A percentile compares a stretch with the other conserved stretches of the same genome.
phyloP scores from a whole-genome alignment of 2,329 filamentous ascomycete genomes.

The Coniochaeta sp. region DNA sequence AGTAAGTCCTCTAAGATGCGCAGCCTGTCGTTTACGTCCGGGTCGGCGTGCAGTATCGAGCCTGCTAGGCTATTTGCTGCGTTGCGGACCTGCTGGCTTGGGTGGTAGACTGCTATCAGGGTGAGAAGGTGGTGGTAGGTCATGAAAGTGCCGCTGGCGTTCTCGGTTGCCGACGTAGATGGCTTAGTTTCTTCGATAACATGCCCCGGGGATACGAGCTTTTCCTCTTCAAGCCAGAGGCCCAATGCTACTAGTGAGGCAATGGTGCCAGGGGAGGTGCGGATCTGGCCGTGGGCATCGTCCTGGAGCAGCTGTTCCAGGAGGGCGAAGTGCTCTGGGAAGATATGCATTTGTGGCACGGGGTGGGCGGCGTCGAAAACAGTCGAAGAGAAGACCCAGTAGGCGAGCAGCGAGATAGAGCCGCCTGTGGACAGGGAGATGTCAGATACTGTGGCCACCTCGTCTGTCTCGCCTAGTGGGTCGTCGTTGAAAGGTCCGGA shows the following conservation, averaged over 20 bases:
- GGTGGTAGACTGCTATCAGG: conserved; percentile 51
- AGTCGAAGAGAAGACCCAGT: conserved; percentile 55
- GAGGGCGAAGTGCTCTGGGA: conserved; percentile 52
- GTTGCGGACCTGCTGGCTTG: conserved; percentile 45
- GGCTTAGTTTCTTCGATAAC: conserved; percentile 20
- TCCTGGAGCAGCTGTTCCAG: conserved; percentile 46
- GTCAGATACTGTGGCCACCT: conserved; percentile 29
- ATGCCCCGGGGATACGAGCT: conserved; percentile 29
- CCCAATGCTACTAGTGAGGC: conserved; percentile 55
- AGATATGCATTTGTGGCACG: conserved; percentile 46
- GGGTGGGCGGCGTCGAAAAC: conserved; percentile 52
- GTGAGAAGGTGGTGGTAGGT: conserved; percentile 54
- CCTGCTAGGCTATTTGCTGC: conserved; percentile 48
- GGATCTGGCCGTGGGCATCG: conserved; percentile 41
- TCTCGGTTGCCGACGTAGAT: conserved; percentile 11
- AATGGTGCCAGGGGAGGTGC: conserved; percentile 43
- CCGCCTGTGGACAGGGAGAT: conserved; percentile 54
- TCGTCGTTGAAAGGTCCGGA: conserved; percentile 32
- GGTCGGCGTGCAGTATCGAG: conserved; percentile 48
- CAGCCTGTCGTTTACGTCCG: conserved; percentile 50
- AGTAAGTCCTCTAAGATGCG: conserved; percentile 58
- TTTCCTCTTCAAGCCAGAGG: conserved; percentile 48
- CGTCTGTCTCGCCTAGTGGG: conserved; percentile 31
- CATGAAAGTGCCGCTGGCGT: conserved; percentile 41
- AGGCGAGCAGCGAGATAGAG: conserved; percentile 51